A percentile compares a stretch with the other conserved stretches of the same genome.
These are phyloP conservation scores for Ziziphus jujuba DNA, from an alignment of 306 rosid species.

Conservation along the genomic window DNA sequence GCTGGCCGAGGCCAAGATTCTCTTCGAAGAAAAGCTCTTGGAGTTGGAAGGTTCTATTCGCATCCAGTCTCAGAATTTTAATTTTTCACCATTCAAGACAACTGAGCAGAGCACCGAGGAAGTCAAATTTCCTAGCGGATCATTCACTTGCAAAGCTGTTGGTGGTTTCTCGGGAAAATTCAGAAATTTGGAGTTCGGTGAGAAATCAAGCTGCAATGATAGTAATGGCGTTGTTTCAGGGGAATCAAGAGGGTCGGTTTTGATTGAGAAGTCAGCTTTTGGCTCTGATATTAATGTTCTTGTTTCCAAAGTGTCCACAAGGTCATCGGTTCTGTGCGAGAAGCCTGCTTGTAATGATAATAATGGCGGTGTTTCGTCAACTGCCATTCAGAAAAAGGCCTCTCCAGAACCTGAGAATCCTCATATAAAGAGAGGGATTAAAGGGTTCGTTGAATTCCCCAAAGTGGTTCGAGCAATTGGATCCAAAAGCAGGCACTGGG, in stretches of 20 bases:
- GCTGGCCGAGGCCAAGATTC: constrained; percentile 46
- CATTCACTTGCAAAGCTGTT: neutral
- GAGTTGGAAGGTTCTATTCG: constrained; percentile 27
- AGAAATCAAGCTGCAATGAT: constrained; percentile 5
- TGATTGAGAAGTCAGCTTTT: constrained; percentile 10
- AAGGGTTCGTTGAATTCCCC: constrained; percentile 66
- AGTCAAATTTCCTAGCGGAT: neutral
- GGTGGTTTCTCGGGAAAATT: constrained; percentile 21
- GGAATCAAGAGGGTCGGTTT: constrained; percentile 4
- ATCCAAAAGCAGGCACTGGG: constrained; percentile 50
- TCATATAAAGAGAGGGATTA: constrained; percentile 58
- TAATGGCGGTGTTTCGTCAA: constrained; percentile 20
- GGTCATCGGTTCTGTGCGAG: constrained; percentile 6
- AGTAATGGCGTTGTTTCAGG: constrained; percentile 9
- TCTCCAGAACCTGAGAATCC: constrained; percentile 54
- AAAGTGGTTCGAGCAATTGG: constrained; percentile 48
- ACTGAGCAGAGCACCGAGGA: constrained; percentile 1
- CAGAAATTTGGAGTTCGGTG: constrained; percentile 18
- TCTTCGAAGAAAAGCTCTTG: constrained; percentile 41
- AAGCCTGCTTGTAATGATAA: constrained; percentile 1
- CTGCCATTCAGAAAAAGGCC: constrained; percentile 20
- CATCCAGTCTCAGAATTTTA: neutral
- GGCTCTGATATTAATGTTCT: neutral
- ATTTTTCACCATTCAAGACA: constrained; percentile 16
- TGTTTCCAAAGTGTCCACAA: constrained; percentile 5